phyloP scores from a whole-genome alignment of 75 land plant genomes.

The Cupressus sempervirens region DNA sequence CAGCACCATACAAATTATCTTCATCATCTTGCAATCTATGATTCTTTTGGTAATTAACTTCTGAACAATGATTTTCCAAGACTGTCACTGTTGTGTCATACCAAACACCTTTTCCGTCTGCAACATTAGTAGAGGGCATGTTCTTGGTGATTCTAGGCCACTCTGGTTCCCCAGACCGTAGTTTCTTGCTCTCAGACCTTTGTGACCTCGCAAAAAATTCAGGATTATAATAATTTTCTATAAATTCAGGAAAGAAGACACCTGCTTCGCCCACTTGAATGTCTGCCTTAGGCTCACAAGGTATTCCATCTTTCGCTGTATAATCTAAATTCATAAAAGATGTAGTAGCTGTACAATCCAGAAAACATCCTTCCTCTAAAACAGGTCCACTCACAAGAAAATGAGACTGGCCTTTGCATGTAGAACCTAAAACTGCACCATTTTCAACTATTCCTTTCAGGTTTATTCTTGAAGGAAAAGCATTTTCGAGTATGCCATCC shows the following conservation, averaged over 20 bases:
- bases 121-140: background rate
- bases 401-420: background rate
- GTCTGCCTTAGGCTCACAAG: background rate
- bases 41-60: conserved; percentile 10
- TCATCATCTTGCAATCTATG: background rate
- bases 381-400: background rate
- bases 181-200: conserved; percentile 5
- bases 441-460: conserved; percentile 5
- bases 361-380: background rate
- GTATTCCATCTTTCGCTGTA: background rate
- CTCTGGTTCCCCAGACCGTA: conserved; percentile 3
- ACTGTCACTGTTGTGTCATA: conserved; percentile 47
- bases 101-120: conserved; percentile 61
- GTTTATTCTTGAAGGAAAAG: conserved; percentile 24
- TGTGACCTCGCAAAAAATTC: conserved; percentile 21
- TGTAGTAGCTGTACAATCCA: background rate
- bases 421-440: background rate
- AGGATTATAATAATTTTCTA: conserved; percentile 59
- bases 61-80: conserved; percentile 71
- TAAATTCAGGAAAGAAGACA: conserved; percentile 16
- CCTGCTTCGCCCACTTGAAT: background rate
- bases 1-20: background rate
- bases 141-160: background rate
- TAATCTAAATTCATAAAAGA: background rate
- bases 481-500: conserved; percentile 74